A percentile compares a stretch with the other conserved stretches of the same genome.
These are phyloP conservation scores for Shiraia bambusicola DNA, from an alignment of 2,329 filamentous ascomycete species.

Conservation along the genomic window DNA sequence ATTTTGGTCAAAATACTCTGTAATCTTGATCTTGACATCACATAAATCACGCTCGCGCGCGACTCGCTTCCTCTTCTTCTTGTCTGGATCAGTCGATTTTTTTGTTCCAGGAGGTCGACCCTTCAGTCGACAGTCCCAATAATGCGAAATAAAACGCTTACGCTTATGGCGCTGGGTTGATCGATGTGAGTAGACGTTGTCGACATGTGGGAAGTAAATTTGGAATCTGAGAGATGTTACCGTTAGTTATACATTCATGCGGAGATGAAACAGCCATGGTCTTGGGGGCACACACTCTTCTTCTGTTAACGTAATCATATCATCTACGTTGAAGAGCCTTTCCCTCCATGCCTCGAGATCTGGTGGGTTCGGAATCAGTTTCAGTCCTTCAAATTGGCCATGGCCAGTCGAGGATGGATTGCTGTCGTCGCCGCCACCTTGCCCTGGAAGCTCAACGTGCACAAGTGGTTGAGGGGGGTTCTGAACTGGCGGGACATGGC, in stretches of 20 bases:
- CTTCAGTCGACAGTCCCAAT: constrained; percentile 82
- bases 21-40: constrained; percentile 85
- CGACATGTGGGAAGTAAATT: constrained; percentile 79
- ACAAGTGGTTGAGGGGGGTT: constrained; percentile 16
- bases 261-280: not conserved
- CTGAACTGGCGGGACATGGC: constrained; percentile 9
- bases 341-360: constrained; percentile 69
- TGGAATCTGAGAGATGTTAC: constrained; percentile 61
- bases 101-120: constrained; percentile 76
- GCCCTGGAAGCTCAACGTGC: constrained; percentile 6
- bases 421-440: constrained; percentile 19
- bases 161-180: constrained; percentile 80
- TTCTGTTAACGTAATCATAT: constrained; percentile 69
- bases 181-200: constrained; percentile 82
- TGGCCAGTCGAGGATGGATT: constrained; percentile 48
- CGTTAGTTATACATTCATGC: not conserved
- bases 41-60: constrained; percentile 77
- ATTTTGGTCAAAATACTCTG: constrained; percentile 68
- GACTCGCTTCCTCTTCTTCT: constrained; percentile 77
- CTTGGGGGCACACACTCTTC: constrained; percentile 61
- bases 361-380: constrained; percentile 65
- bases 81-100: constrained; percentile 76
- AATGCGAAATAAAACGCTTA: constrained; percentile 79
- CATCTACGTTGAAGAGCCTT: constrained; percentile 73
- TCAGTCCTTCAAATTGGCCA: constrained; percentile 56